phyloP scores from a whole-genome alignment of 129 eudicot genomes.

The Kitagawia praeruptora region DNA sequence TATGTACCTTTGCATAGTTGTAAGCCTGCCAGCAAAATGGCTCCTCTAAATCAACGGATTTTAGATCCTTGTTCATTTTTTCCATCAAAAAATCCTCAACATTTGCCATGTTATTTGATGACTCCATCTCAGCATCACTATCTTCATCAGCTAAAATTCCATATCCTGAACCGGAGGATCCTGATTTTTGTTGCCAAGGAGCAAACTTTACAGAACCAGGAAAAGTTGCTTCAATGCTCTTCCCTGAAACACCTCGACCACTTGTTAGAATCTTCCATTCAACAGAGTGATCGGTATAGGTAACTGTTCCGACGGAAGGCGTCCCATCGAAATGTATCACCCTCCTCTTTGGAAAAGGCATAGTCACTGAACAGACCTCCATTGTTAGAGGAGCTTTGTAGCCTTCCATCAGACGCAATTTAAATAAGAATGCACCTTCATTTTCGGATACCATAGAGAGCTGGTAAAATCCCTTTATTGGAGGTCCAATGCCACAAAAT shows the following conservation, averaged over 20 bases:
- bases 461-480: constrained; percentile 93
- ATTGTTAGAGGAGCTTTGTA: constrained; percentile 68
- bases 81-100: constrained; percentile 77
- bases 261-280: constrained; percentile 84
- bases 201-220: constrained; percentile 86
- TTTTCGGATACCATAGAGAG: constrained; percentile 99
- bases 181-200: constrained; percentile 61
- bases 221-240: constrained; percentile 88
- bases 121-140: constrained; percentile 71
- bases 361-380: constrained; percentile 86
- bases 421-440: constrained; percentile 95
- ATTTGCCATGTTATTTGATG: constrained; percentile 50
- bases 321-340: constrained; percentile 72
- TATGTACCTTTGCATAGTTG: constrained; percentile 72
- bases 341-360: constrained; percentile 94
- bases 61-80: constrained; percentile 88
- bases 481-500: constrained; percentile 52
- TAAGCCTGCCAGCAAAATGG: constrained; percentile 97
- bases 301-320: constrained; percentile 85
- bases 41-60: constrained; percentile 82
- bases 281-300: constrained; percentile 59
- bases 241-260: constrained; percentile 71
- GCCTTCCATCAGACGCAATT: constrained; percentile 73
- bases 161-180: constrained; percentile 33
- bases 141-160: constrained; percentile 63